These are phyloP conservation scores for Rosa persica DNA, from an alignment of 306 rosid species.

Conservation along the genomic window DNA sequence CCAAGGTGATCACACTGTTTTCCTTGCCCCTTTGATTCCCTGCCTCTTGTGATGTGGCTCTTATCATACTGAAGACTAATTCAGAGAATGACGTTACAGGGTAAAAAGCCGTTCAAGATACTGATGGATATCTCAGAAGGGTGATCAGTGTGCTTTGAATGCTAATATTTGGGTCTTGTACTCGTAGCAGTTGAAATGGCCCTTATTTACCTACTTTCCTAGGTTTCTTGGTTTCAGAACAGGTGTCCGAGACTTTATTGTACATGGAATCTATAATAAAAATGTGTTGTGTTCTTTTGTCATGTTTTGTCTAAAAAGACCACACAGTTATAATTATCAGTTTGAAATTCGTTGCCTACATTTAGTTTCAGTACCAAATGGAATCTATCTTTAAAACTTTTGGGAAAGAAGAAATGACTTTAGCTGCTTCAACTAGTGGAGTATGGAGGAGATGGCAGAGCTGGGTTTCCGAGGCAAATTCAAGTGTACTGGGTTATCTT, in stretches of 20 bases:
- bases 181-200: not conserved
- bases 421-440: not conserved
- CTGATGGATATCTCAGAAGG: constrained; percentile 27
- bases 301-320: not conserved
- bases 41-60: not conserved
- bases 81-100: constrained; percentile 47
- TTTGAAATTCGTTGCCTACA: not conserved
- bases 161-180: constrained; percentile 19
- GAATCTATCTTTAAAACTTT: not conserved
- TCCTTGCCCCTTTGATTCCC: not conserved
- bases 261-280: not conserved
- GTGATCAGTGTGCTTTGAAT: not conserved
- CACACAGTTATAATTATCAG: not conserved
- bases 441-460: not conserved
- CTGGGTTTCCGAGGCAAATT: not conserved
- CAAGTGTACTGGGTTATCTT: not conserved
- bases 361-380: not conserved
- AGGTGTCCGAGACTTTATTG: not conserved
- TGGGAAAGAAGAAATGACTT: not conserved
- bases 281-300: not conserved
- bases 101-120: constrained; percentile 62
- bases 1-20: constrained; percentile 55
- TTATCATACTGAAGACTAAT: constrained; percentile 26
- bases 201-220: not conserved
- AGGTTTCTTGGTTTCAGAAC: not conserved